Percentiles rank a stretch among this genome's conserved stretches.
phyloP scores from a whole-genome alignment of 2,329 filamentous ascomycete species.

The Neofusicoccum umdonicola region DNA sequence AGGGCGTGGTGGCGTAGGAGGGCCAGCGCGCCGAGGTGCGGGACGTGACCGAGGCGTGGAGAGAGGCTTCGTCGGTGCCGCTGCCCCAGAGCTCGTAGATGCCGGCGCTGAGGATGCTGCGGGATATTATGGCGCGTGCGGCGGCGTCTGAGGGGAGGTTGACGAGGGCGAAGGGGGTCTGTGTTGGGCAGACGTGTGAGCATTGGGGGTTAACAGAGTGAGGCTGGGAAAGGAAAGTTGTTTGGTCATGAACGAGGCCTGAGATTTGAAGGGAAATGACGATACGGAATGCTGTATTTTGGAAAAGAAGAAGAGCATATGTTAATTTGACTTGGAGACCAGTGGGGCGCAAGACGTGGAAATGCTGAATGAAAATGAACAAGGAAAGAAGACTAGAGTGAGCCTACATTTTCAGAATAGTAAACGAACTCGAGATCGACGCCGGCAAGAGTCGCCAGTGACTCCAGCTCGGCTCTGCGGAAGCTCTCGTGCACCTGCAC shows the following conservation, averaged over 20 bases:
- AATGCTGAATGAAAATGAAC: constrained; percentile 11
- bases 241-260: background rate
- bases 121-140: constrained; percentile 65
- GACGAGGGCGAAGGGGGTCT: constrained; percentile 87
- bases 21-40: constrained; percentile 65
- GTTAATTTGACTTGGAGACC: too few relatives aligned
- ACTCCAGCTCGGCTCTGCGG: constrained; percentile 76
- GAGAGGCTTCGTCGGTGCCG: constrained; percentile 62
- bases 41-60: constrained; percentile 64
- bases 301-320: too few relatives aligned
- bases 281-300: too few relatives aligned
- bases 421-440: constrained; percentile 70
- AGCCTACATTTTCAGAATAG: constrained; percentile 70
- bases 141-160: constrained; percentile 61
- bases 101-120: constrained; percentile 77
- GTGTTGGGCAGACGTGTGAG: background rate
- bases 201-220: background rate
- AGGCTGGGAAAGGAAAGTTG: background rate
- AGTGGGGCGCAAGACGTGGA: background rate
- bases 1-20: constrained; percentile 63
- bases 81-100: constrained; percentile 89
- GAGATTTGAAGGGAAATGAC: too few relatives aligned
- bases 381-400: background rate
- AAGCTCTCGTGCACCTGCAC: constrained; percentile 91
- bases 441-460: constrained; percentile 68